These are phyloP conservation scores for Acanthamoeba triangularis DNA, from an alignment of 208 protist genomes.

Conservation along the genomic window DNA sequence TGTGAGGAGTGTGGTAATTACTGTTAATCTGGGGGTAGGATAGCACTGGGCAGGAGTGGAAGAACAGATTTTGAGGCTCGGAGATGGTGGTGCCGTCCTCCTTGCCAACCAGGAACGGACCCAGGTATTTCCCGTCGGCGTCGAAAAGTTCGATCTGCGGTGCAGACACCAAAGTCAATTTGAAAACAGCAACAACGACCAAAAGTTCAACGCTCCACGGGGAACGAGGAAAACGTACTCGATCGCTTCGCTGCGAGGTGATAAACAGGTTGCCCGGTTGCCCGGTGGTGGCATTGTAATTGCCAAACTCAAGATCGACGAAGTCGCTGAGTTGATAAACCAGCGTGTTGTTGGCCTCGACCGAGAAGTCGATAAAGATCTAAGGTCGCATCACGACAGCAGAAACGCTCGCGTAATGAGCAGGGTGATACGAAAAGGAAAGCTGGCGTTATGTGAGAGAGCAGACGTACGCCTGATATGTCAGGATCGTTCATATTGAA, in stretches of 20 bases:
- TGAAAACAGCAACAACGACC: not conserved
- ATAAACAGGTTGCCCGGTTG: not conserved
- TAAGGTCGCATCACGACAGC: not conserved
- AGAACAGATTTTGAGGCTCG: conserved; percentile 38
- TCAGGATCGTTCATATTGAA: not conserved
- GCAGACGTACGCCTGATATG: not conserved
- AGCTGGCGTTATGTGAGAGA: not conserved
- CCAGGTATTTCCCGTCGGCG: not conserved
- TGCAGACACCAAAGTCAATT: not conserved
- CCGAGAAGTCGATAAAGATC: conserved; percentile 7
- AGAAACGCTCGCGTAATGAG: not conserved
- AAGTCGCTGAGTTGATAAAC: conserved; percentile 29
- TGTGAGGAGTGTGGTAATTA: not conserved
- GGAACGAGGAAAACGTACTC: not conserved
- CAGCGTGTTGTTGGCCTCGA: not conserved
- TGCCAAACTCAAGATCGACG: conserved; percentile 3
- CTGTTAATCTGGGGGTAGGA: not conserved
- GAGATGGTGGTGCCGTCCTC: conserved; percentile 31
- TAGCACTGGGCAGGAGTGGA: not conserved
- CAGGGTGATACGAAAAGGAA: not conserved
- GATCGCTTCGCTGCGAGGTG: conserved; percentile 25
- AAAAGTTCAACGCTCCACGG: too few species aligned
- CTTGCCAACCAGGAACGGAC: not conserved
- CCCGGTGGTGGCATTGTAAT: not conserved
- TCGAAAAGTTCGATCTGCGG: not conserved